Evolutionary conservation across 2,329 filamentous ascomycete genomes (phyloP).

Genomic region (Sclerotinia subarctica): DNA sequence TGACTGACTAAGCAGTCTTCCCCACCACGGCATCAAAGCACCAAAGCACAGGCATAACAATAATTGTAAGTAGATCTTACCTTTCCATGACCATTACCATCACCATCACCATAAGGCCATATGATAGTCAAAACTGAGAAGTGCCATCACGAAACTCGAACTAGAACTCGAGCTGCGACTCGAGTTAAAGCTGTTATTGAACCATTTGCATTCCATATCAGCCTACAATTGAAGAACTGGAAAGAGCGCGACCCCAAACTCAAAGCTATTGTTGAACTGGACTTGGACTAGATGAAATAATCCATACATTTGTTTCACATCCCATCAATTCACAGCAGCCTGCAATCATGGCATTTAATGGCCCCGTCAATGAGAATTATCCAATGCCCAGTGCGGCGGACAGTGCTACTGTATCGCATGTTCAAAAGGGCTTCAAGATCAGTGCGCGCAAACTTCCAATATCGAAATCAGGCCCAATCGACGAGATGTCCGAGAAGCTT

Average conservation of each 20-base stretch:
- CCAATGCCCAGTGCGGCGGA: conserved; percentile 50
- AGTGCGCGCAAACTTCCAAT: conserved; percentile 89
- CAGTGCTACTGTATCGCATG: conserved; percentile 54
- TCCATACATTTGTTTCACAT: background rate
- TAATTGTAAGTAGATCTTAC: background rate
- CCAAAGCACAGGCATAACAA: background rate
- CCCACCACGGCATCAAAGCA: background rate
- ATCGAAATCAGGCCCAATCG: conserved; percentile 86
- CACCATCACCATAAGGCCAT: background rate
- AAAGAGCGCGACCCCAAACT: background rate
- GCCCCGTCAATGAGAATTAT: conserved; percentile 49
- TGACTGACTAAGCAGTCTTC: background rate
- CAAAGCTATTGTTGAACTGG: background rate
- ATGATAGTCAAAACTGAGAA: background rate
- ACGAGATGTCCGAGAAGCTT: conserved; percentile 73
- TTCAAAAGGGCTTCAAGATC: conserved; percentile 68
- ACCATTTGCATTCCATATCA: background rate
- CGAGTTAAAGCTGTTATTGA: background rate
- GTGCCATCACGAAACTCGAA: background rate
- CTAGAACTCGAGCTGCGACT: background rate
- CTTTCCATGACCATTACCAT: too few relatives aligned
- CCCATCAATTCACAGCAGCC: background rate
- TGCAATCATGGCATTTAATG: conserved; percentile 36
- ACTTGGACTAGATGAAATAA: background rate
- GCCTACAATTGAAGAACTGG: background rate